These are phyloP conservation scores for Poa pratensis DNA, from an alignment of 176 grass and related monocot species.

Conservation along the genomic window DNA sequence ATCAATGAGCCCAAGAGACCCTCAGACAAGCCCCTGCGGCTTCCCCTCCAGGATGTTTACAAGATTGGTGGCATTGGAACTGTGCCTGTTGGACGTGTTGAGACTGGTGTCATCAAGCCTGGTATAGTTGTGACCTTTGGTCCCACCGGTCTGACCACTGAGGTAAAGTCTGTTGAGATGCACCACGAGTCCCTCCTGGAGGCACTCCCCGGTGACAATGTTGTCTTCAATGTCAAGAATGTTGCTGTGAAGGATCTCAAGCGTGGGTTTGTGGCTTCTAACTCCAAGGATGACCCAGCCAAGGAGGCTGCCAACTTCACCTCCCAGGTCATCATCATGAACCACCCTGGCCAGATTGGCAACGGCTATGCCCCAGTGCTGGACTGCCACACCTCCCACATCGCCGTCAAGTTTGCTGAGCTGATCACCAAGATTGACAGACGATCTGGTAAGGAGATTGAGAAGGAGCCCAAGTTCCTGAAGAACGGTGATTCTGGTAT, in stretches of 20 bases:
- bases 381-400: constrained; percentile 77
- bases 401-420: constrained; percentile 79
- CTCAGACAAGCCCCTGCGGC: constrained; percentile 90
- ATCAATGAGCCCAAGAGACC: constrained; percentile 89
- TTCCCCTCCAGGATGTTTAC: constrained; percentile 98
- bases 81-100: constrained; percentile 80
- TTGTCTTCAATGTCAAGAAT: constrained; percentile 87
- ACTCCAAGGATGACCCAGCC: constrained; percentile 94
- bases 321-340: constrained; percentile 84
- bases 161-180: constrained; percentile 97
- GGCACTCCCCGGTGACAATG: constrained; percentile 80
- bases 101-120: constrained; percentile 82
- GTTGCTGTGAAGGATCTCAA: constrained; percentile 91
- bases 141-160: constrained; percentile 75
- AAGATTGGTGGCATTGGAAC: constrained; percentile 97
- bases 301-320: constrained; percentile 89
- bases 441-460: constrained; percentile 89
- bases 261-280: constrained; percentile 81
- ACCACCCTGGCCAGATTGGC: constrained; percentile 78
- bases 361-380: constrained; percentile 73
- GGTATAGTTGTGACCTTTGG: constrained; percentile 87
- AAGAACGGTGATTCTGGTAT: constrained; percentile 93
- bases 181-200: constrained; percentile 88
- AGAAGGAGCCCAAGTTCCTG: constrained; percentile 88
- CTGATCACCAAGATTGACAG: constrained; percentile 53